A percentile compares a stretch with the other conserved stretches of the same genome.
Conservation (phyloP, 179 eudicot species). For the Sideroxylon spinosum region DNA sequence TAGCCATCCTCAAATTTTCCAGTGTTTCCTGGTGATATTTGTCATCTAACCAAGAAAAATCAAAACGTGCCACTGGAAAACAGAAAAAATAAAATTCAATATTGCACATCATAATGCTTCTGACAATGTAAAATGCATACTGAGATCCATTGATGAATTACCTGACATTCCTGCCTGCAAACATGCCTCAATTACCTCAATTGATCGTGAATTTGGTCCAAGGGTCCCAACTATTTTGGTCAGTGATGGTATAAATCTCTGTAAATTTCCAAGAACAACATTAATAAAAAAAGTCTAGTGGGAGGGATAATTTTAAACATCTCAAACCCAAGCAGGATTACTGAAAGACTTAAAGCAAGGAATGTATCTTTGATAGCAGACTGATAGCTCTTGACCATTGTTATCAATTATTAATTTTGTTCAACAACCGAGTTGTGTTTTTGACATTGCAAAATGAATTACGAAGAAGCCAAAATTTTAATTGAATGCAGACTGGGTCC, state of each 20-base stretch:
- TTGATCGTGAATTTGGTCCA: slow-evolving; percentile 52
- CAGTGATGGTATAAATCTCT: slow-evolving; percentile 33
- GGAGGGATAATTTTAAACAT: neutral
- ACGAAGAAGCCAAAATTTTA: neutral
- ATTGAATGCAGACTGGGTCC: neutral
- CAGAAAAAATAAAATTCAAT: neutral
- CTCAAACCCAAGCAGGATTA: neutral
- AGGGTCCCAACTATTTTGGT: slow-evolving; percentile 63
- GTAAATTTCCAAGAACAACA: neutral
- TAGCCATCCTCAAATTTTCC: slow-evolving; percentile 48
- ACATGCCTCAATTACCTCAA: slow-evolving; percentile 62
- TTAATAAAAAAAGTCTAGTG: neutral
- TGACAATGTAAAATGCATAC: neutral
- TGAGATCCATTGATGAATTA: slow-evolving; percentile 8
- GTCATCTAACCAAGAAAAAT: slow-evolving; percentile 53
- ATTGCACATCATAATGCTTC: neutral
- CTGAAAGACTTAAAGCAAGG: neutral
- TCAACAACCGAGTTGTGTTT: neutral
- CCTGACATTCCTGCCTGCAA: slow-evolving; percentile 66
- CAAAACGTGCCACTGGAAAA: slow-evolving; percentile 56
- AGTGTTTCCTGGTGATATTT: slow-evolving; percentile 62
- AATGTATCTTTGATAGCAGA: neutral
- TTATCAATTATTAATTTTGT: neutral
- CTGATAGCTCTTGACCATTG: neutral
- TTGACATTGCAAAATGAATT: neutral